Evolutionary conservation across 805 yeast species (phyloP).

Genomic region (Lachancea meyersii): DNA sequence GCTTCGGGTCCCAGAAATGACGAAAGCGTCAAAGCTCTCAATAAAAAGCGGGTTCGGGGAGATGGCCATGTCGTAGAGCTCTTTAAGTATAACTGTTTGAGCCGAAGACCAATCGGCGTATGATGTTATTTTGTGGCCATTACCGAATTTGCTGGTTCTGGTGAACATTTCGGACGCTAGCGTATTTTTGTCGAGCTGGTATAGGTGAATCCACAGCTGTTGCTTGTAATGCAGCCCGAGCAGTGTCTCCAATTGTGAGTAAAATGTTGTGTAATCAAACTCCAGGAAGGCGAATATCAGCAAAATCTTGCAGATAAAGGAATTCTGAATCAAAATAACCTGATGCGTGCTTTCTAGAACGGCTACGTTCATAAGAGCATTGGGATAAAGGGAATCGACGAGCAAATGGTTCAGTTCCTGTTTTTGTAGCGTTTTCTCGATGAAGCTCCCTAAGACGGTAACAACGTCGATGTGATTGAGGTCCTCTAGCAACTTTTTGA

Average conservation of each 20-base stretch:
- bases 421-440: slow-evolving; percentile 16
- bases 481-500: slow-evolving; percentile 37
- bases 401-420: slow-evolving; percentile 11
- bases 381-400: slow-evolving; percentile 20
- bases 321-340: slow-evolving; percentile 25
- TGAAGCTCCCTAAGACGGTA: slow-evolving; percentile 34
- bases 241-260: slow-evolving; percentile 17
- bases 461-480: slow-evolving; percentile 37
- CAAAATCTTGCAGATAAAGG: slow-evolving; percentile 31
- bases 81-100: neutral
- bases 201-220: slow-evolving; percentile 21
- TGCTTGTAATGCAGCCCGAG: slow-evolving; percentile 25
- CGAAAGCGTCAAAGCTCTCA: slow-evolving; percentile 17
- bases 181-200: slow-evolving; percentile 20
- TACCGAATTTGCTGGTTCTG: slow-evolving; percentile 19
- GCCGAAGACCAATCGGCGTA: slow-evolving; percentile 16
- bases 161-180: slow-evolving; percentile 19
- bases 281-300: slow-evolving; percentile 35
- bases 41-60: slow-evolving; percentile 18
- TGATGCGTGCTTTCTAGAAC: slow-evolving; percentile 28
- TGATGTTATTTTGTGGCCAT: slow-evolving; percentile 23
- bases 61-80: slow-evolving; percentile 5
- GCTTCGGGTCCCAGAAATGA: slow-evolving; percentile 12
- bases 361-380: slow-evolving; percentile 21
- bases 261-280: slow-evolving; percentile 30